phyloP scores from a whole-genome alignment of 768 basidiomycete genomes.

The Pholiota molesta region DNA sequence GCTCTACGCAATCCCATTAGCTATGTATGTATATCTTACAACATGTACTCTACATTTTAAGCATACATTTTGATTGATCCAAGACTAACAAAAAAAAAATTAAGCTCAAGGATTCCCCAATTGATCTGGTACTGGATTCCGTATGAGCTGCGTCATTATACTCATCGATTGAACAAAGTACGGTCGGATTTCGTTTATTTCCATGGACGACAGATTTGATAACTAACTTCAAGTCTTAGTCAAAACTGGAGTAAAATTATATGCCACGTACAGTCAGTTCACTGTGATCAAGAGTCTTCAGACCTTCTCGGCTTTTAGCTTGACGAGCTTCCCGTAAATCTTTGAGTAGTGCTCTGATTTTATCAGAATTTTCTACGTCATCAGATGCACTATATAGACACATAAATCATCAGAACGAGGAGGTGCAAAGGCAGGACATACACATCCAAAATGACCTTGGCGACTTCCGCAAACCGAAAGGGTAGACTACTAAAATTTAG shows the following conservation, averaged over 20 bases:
- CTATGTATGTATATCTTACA: neutral
- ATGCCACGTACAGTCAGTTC: slow-evolving; percentile 68
- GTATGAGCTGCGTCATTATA: slow-evolving; percentile 62
- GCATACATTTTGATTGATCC: neutral
- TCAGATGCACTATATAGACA: slow-evolving; percentile 73
- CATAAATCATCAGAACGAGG: neutral
- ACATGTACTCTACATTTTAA: neutral
- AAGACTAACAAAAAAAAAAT: neutral
- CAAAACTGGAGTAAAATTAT: neutral
- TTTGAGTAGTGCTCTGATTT: slow-evolving; percentile 82
- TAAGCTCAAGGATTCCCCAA: slow-evolving; percentile 11
- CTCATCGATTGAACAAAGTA: slow-evolving; percentile 87
- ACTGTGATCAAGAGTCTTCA: slow-evolving; percentile 78
- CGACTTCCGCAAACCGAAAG: slow-evolving; percentile 87
- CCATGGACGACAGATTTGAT: slow-evolving; percentile 85
- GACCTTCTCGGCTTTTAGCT: slow-evolving; percentile 88
- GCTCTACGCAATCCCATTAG: neutral
- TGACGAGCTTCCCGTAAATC: slow-evolving; percentile 96
- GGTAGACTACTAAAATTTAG: slow-evolving; percentile 80
- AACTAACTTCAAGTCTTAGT: slow-evolving; percentile 48
- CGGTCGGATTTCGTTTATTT: slow-evolving; percentile 92
- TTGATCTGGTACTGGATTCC: slow-evolving; percentile 26
- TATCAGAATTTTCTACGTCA: slow-evolving; percentile 85
- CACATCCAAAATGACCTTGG: slow-evolving; percentile 94
- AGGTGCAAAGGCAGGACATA: slow-evolving; percentile 39